These are phyloP conservation scores for Amaranthus tricolor DNA, from an alignment of 179 eudicot genomes.

Conservation along the genomic window DNA sequence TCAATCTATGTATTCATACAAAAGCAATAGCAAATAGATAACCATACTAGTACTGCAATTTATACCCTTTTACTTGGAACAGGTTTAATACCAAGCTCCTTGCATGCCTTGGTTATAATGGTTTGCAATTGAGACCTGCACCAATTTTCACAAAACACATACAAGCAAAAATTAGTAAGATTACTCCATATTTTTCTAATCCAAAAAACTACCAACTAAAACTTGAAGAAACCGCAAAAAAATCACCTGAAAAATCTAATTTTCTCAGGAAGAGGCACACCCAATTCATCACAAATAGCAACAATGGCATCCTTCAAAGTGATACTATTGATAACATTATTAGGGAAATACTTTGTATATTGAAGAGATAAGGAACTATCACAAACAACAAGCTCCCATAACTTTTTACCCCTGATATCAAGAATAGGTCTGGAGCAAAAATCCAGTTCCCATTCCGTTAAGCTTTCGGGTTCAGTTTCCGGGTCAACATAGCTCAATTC, in stretches of 20 bases:
- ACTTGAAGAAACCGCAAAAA: not conserved
- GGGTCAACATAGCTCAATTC: constrained; percentile 80
- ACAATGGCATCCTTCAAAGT: constrained; percentile 77
- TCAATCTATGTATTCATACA: not conserved
- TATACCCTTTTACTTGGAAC: constrained; percentile 87
- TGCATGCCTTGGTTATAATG: constrained; percentile 86
- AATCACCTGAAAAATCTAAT: constrained; percentile 76
- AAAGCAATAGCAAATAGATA: not conserved
- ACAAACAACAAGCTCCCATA: constrained; percentile 94
- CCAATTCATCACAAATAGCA: constrained; percentile 68
- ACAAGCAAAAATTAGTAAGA: not conserved
- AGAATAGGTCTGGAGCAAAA: constrained; percentile 96
- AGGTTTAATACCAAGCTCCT: constrained; percentile 78
- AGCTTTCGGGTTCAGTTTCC: constrained; percentile 57
- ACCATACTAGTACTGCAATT: not conserved
- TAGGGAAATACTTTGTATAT: constrained; percentile 86
- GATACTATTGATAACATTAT: constrained; percentile 86
- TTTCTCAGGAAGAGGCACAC: constrained; percentile 81
- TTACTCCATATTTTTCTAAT: not conserved
- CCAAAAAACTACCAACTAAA: not conserved
- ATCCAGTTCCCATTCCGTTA: constrained; percentile 85
- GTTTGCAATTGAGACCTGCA: constrained; percentile 96
- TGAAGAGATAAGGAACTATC: constrained; percentile 86
- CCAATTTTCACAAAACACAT: not conserved
- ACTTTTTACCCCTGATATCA: constrained; percentile 89